These are phyloP conservation scores for Neophaeococcomyces mojaviensis DNA, from an alignment of 2,329 filamentous ascomycete species.

Conservation along the genomic window DNA sequence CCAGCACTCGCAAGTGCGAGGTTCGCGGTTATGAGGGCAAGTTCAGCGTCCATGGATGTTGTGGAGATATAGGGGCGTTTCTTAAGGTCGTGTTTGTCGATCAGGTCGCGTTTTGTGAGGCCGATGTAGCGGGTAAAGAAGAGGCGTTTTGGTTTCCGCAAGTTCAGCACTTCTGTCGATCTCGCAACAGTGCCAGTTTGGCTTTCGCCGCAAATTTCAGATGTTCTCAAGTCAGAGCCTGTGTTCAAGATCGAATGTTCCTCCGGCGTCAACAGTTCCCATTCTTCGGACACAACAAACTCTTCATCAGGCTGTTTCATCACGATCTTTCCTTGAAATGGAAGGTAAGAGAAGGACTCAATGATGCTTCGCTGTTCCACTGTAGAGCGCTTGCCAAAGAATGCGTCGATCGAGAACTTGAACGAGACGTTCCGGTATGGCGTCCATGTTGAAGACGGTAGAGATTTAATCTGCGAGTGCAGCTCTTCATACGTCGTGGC, in stretches of 20 bases:
- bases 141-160: slow-evolving; percentile 50
- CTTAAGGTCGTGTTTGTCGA: slow-evolving; percentile 78
- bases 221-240: neutral
- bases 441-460: slow-evolving; percentile 59
- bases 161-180: neutral
- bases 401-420: slow-evolving; percentile 78
- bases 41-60: slow-evolving; percentile 93
- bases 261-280: slow-evolving; percentile 35
- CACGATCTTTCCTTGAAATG: slow-evolving; percentile 67
- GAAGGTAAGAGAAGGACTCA: slow-evolving; percentile 70
- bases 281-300: slow-evolving; percentile 80
- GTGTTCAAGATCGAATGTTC: neutral
- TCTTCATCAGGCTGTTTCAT: slow-evolving; percentile 67
- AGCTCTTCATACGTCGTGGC: slow-evolving; percentile 58
- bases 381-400: slow-evolving; percentile 61
- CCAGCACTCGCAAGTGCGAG: slow-evolving; percentile 75
- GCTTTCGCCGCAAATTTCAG: neutral
- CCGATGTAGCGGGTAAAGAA: slow-evolving; percentile 68
- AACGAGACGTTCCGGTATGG: slow-evolving; percentile 62
- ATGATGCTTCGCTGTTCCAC: slow-evolving; percentile 66
- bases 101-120: slow-evolving; percentile 57
- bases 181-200: neutral
- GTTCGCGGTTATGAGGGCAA: slow-evolving; percentile 86
- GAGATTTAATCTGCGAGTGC: slow-evolving; percentile 55
- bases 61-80: slow-evolving; percentile 90